phyloP scores from a whole-genome alignment of 73 alveolate genomes.

The Uronychia binucleata region DNA sequence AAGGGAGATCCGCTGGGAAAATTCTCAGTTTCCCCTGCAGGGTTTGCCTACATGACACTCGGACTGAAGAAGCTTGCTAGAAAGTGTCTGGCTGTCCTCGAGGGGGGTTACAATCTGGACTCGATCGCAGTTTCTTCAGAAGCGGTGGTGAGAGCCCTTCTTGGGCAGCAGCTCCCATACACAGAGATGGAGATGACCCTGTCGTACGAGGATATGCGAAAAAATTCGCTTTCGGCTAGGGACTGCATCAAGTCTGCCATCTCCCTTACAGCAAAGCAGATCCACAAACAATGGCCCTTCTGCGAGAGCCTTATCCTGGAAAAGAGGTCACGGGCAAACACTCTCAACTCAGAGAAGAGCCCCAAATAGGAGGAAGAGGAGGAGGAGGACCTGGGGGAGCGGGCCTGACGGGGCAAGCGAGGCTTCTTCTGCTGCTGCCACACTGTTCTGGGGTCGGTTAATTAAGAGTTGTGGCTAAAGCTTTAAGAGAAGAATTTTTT shows the following conservation, averaged over 20 bases:
- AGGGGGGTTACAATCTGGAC: constrained; percentile 95
- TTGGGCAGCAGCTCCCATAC: constrained; percentile 2
- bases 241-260: not conserved
- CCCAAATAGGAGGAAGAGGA: not conserved
- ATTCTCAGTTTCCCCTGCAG: constrained; percentile 86
- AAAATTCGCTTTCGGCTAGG: not conserved
- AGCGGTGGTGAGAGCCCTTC: constrained; percentile 74
- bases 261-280: not conserved
- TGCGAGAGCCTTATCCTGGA: not conserved
- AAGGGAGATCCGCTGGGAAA: constrained; percentile 97
- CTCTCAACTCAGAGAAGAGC: not conserved
- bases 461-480: not conserved
- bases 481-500: not conserved
- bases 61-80: constrained; percentile 54
- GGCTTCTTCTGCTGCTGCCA: too few relatives aligned
- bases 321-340: not conserved
- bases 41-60: constrained; percentile 89
- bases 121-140: constrained; percentile 77
- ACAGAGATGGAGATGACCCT: not conserved
- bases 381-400: too few relatives aligned
- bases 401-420: too few relatives aligned
- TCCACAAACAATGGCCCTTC: not conserved
- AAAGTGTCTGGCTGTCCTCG: constrained; percentile 80
- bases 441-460: too few relatives aligned
- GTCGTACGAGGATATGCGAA: not conserved